Conservation (phyloP, 768 basidiomycete genomes). For the Leccinum obscurum region DNA sequence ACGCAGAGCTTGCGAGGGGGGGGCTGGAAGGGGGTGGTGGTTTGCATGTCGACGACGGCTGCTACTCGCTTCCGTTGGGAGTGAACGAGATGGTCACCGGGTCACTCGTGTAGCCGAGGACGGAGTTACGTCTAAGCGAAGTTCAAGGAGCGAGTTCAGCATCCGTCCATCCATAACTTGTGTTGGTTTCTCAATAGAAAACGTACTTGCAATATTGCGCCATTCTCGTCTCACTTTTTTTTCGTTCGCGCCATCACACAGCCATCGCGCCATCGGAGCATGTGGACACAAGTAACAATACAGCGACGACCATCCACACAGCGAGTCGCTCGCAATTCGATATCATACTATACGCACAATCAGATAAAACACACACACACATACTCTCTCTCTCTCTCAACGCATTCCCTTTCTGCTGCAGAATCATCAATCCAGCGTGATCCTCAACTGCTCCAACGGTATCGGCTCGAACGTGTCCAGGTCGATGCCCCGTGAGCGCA, state of each 20-base stretch:
- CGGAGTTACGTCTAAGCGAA: neutral
- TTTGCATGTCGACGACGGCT: neutral
- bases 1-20: no score
- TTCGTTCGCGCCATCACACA: slow-evolving; percentile 18
- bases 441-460: slow-evolving; percentile 93
- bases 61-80: neutral
- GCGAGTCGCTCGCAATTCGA: slow-evolving; percentile 32
- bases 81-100: slow-evolving; percentile 32
- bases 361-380: slow-evolving; percentile 27
- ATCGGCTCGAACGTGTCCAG: slow-evolving; percentile 94
- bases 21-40: neutral
- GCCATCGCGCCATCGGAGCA: slow-evolving; percentile 24
- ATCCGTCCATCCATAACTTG: no score
- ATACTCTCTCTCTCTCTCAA: slow-evolving; percentile 3
- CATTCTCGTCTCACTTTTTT: slow-evolving; percentile 6
- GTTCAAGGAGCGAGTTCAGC: neutral
- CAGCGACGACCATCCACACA: slow-evolving; percentile 28
- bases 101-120: slow-evolving; percentile 3
- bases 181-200: no score
- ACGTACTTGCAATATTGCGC: slow-evolving; percentile 36
- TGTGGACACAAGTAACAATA: slow-evolving; percentile 23
- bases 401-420: slow-evolving; percentile 28
- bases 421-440: slow-evolving; percentile 80
- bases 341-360: slow-evolving; percentile 38
- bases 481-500: slow-evolving; percentile 82